A percentile compares a stretch with the other conserved stretches of the same genome.
These are phyloP conservation scores for Chlorella variabilis DNA, from an alignment of 163 green algal genomes.

Conservation along the genomic window DNA sequence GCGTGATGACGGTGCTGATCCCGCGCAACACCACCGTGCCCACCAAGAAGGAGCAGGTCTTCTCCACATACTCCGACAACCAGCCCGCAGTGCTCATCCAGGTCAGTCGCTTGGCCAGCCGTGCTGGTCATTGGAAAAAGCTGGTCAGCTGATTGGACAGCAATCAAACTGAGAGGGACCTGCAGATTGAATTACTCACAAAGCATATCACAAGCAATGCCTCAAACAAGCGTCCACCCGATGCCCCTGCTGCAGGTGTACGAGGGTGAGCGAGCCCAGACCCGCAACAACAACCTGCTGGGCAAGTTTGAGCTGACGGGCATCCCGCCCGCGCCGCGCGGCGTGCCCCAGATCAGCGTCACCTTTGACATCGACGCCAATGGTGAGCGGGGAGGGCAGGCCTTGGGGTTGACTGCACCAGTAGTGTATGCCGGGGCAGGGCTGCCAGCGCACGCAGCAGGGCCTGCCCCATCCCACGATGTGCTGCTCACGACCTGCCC, in stretches of 20 bases:
- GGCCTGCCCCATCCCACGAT: no score
- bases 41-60: constrained; percentile 97
- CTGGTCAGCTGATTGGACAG: no score
- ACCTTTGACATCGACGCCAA: constrained; percentile 84
- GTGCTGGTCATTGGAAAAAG: constrained; percentile 27
- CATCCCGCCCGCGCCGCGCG: constrained; percentile 92
- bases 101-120: background rate
- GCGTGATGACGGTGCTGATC: constrained; percentile 95
- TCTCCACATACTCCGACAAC: constrained; percentile 85
- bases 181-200: no score
- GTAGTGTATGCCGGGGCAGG: no score
- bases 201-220: no score
- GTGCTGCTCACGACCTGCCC: no score
- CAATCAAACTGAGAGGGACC: no score
- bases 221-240: no score
- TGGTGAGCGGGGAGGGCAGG: constrained; percentile 35
- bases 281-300: constrained; percentile 93
- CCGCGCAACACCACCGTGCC: constrained; percentile 95
- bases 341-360: constrained; percentile 95
- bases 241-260: no score
- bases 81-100: background rate
- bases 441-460: no score
- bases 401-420: background rate
- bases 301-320: constrained; percentile 95
- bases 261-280: constrained; percentile 89